Percentiles rank a stretch among this genome's conserved stretches.
Evolutionary conservation across 371 early-diverging fungal species (phyloP).

Genomic region (Rhizopus arrhizus): DNA sequence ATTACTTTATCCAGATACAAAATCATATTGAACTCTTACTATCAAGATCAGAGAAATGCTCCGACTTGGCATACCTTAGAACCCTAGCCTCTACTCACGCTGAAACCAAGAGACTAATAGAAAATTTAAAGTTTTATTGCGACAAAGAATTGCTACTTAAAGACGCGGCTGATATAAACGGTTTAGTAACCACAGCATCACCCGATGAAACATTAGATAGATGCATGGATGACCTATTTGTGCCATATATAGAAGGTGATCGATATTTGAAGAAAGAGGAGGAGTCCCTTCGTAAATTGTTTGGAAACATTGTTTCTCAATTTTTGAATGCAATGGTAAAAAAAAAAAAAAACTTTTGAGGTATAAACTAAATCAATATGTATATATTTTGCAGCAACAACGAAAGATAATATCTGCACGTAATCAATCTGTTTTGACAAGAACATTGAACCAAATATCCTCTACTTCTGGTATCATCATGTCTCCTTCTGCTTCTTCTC

Average conservation of each 20-base stretch:
- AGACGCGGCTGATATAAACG: constrained; percentile 29
- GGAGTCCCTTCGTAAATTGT: constrained; percentile 62
- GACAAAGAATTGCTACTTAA: constrained; percentile 57
- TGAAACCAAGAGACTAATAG: constrained; percentile 74
- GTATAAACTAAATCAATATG: no score
- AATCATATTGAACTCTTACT: constrained; percentile 81
- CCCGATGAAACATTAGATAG: constrained; percentile 75
- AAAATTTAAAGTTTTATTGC: constrained; percentile 67
- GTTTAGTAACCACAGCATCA: constrained; percentile 48
- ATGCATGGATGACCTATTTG: constrained; percentile 92
- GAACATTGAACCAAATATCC: constrained; percentile 74
- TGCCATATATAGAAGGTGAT: constrained; percentile 88
- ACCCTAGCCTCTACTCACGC: constrained; percentile 76
- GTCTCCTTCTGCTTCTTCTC: constrained; percentile 21
- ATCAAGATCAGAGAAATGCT: constrained; percentile 67
- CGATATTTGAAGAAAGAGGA: constrained; percentile 83
- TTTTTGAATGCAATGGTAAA: constrained; percentile 51
- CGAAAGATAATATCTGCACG: constrained; percentile 59
- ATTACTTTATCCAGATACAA: constrained; percentile 67
- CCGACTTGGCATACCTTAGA: constrained; percentile 78
- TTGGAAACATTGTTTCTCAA: constrained; percentile 57
- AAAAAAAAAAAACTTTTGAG: neutral
- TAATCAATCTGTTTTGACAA: constrained; percentile 67
- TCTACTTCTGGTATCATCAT: constrained; percentile 39
- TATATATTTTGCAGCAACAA: constrained; percentile 49